Percentiles rank a stretch among this genome's conserved stretches.
Conservation (phyloP, 371 early-diverging fungal species). For the Mycotypha africana region DNA sequence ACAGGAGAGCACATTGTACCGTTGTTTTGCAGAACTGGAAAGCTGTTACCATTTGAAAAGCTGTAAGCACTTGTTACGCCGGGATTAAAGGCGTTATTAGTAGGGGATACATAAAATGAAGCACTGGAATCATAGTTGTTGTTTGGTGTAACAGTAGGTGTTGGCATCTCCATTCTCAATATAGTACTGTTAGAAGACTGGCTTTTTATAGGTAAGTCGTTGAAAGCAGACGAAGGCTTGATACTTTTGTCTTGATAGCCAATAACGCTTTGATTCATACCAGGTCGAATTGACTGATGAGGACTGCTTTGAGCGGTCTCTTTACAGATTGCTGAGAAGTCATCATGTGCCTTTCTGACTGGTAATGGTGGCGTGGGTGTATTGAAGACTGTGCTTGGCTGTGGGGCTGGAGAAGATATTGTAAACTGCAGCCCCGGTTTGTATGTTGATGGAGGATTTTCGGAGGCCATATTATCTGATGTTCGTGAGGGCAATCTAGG, state of each 20-base stretch:
- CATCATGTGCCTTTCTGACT: background rate
- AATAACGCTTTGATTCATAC: background rate
- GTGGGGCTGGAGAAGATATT: constrained; percentile 1
- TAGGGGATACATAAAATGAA: too few species aligned
- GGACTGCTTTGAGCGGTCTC: too few species aligned
- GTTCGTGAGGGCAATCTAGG: constrained; percentile 4
- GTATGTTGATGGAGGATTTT: constrained; percentile 5
- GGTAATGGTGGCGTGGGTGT: background rate
- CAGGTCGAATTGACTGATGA: too few species aligned
- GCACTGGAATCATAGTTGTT: background rate
- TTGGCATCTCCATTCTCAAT: constrained; percentile 2
- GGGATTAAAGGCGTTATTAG: too few species aligned
- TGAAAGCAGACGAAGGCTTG: too few species aligned
- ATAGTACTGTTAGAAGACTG: background rate
- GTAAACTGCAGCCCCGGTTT: constrained; percentile 4
- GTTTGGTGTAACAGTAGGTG: background rate
- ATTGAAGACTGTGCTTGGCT: constrained; percentile 7
- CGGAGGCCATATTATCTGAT: too few species aligned
- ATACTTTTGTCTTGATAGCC: background rate
- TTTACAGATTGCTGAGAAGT: too few species aligned
- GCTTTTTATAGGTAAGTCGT: too few species aligned
- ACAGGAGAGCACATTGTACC: too few species aligned
- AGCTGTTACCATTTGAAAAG: too few species aligned
- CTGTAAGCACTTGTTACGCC: too few species aligned
- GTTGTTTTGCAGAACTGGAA: too few species aligned